Percentiles rank a stretch among this genome's conserved stretches.
phyloP scores from a whole-genome alignment of 2,329 filamentous ascomycete genomes.

The Epichloe sibirici region DNA sequence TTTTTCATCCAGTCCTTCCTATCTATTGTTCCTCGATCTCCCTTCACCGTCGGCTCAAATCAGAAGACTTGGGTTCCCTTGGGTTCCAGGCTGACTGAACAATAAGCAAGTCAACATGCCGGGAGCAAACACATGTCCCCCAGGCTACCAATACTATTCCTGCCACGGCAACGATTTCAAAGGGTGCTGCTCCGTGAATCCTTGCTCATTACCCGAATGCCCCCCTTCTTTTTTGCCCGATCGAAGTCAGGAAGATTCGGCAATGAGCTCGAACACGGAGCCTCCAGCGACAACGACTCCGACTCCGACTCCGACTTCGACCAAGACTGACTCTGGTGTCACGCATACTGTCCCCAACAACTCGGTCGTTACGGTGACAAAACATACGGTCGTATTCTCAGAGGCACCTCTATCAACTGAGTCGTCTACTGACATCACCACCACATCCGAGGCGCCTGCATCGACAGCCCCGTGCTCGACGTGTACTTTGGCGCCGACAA shows the following conservation, averaged over 20 bases:
- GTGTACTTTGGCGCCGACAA: background rate
- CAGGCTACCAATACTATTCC: conserved; percentile 22
- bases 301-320: background rate
- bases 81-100: background rate
- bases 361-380: conserved; percentile 22
- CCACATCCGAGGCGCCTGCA: background rate
- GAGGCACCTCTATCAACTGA: conserved; percentile 13
- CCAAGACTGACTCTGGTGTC: conserved; percentile 23
- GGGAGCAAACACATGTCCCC: conserved; percentile 13
- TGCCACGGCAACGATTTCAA: conserved; percentile 25
- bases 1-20: too few relatives aligned
- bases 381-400: conserved; percentile 20
- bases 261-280: background rate
- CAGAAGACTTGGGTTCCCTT: background rate
- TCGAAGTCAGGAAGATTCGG: background rate
- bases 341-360: conserved; percentile 25
- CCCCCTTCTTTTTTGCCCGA: conserved; percentile 16
- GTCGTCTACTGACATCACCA: background rate
- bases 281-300: background rate
- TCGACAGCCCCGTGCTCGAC: background rate
- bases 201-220: conserved; percentile 21
- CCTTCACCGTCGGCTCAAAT: background rate
- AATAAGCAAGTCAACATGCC: background rate
- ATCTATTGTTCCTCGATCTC: too few relatives aligned
- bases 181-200: conserved; percentile 34